These are phyloP conservation scores for Scheffersomyces insectosa DNA, from an alignment of 1,139 yeast genomes.

Conservation along the genomic window DNA sequence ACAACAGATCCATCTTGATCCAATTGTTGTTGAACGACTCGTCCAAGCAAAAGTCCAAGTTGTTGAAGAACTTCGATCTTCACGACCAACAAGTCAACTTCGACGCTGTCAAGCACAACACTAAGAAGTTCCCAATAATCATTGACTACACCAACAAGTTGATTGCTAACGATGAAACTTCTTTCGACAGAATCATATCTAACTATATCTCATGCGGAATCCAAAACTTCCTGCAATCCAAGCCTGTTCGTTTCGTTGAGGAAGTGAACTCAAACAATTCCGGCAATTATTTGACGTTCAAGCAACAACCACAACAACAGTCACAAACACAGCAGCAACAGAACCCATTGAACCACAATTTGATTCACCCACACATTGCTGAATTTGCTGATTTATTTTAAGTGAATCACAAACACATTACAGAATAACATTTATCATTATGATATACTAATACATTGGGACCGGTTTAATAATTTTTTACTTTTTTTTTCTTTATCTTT, in stretches of 20 bases:
- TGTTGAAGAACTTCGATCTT: background rate
- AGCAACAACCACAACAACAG: constrained; percentile 5
- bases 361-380: constrained; percentile 48
- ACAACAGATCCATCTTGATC: constrained; percentile 33
- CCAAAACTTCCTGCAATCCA: constrained; percentile 19
- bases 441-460: background rate
- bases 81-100: background rate
- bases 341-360: constrained; percentile 11
- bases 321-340: constrained; percentile 8
- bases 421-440: background rate
- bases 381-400: constrained; percentile 51
- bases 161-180: constrained; percentile 51
- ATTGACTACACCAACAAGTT: constrained; percentile 57
- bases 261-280: constrained; percentile 1
- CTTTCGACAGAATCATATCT: constrained; percentile 44
- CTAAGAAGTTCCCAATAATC: constrained; percentile 42
- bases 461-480: background rate
- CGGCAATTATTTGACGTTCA: background rate
- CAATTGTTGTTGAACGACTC: constrained; percentile 12
- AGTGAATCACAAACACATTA: constrained; percentile 3
- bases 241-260: background rate
- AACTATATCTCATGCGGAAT: constrained; percentile 44
- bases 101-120: constrained; percentile 1
- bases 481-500: background rate
- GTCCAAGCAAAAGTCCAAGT: constrained; percentile 2